These are phyloP conservation scores for Aureobasidium sp. DNA, from an alignment of 2,329 filamentous ascomycete genomes.

Conservation along the genomic window DNA sequence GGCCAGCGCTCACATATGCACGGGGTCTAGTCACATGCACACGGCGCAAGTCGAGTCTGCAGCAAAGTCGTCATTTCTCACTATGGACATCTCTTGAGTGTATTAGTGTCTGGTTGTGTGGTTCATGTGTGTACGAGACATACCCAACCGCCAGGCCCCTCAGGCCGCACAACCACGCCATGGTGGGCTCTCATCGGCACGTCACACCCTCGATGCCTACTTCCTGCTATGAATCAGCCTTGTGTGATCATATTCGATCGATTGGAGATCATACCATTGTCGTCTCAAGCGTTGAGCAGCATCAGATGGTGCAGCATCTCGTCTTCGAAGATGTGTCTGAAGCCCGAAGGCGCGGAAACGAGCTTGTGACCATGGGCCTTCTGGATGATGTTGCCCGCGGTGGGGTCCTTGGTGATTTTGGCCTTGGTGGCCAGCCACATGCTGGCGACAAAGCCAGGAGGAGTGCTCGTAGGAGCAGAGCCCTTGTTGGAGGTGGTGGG, in stretches of 20 bases:
- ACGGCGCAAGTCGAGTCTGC: background rate
- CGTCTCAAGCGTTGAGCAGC: conserved; percentile 2
- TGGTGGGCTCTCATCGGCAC: background rate
- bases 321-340: background rate
- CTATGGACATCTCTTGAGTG: background rate
- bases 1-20: background rate
- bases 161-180: background rate
- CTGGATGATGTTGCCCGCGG: background rate
- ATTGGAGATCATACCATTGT: background rate
- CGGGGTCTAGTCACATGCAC: background rate
- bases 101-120: background rate
- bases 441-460: background rate
- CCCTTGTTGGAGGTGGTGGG: background rate
- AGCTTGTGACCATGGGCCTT: background rate
- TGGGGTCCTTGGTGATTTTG: background rate
- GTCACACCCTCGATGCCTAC: background rate
- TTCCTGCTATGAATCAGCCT: background rate
- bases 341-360: conserved; percentile 1
- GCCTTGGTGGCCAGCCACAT: background rate
- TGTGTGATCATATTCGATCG: no score
- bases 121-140: background rate
- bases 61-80: background rate
- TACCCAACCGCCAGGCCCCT: background rate
- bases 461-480: background rate
- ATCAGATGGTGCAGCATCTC: conserved; percentile 12